Base-by-base conservation (phyloP, 2,329 filamentous ascomycete species). In the Cercospora citrullina region DNA sequence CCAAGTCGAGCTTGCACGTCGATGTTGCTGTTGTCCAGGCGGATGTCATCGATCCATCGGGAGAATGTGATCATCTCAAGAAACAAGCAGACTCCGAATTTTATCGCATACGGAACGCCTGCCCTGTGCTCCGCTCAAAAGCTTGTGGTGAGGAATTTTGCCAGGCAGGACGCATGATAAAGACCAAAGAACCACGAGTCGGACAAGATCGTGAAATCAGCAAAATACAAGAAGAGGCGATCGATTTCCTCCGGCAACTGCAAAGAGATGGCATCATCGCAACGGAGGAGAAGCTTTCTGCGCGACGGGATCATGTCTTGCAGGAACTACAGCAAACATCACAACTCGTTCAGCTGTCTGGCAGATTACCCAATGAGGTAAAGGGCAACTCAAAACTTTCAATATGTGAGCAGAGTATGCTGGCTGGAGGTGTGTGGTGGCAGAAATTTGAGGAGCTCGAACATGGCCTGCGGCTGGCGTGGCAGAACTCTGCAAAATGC, bases 31-130 rank as follows among this genome's bases (percentile, higher is more conserved):
- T 23, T 28, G 23, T n/a, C 4, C 10, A 26, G 16, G 36, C 36
- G 16, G 14, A n/a, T 42, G 36, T 7, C 16, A n/a, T 2, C 21
- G 14, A 28, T n/a, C 5, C 26, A 16, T 26, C 48, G 6, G 7
- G 12, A 16, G 6, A 28, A 26, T 5, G 31, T 2, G 23, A 7
- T 16, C 28, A 12, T 10, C 1, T 10, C n/a, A 8, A 16, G 30
- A 21, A 31, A 21, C 23, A 28, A 16, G 2, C 7, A n/a, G n/a
- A 36, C 2, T 12, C 55, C n/a, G 78, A 79, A 60, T 66, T 66
- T 21, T n/a, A 51, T 12, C 33, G 51, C 10, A 64, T 64, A 36
- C 48, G 53, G n/a, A 48, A 45, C 6, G 58, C 64, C 14, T 66
- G 48, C 33, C 64, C 64, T 18, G 30, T 42, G 9, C 59, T 66